phyloP scores from a whole-genome alignment of 2,329 filamentous ascomycete species.

The Emmonsiellopsis sp. region DNA sequence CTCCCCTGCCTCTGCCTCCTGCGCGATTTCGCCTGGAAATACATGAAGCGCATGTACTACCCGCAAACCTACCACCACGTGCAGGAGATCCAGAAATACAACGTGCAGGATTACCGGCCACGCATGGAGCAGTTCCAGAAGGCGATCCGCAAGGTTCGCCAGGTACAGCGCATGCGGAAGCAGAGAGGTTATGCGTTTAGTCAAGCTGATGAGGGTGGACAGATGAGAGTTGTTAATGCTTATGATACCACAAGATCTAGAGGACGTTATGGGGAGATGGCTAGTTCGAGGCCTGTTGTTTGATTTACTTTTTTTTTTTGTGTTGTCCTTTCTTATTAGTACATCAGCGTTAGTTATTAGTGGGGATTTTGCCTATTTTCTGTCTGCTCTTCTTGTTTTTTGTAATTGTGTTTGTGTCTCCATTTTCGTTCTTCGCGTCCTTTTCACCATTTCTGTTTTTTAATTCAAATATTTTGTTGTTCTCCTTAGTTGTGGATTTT shows the following conservation, averaged over 20 bases:
- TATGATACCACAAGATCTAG: slow-evolving; percentile 93
- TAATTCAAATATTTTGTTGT: too few species aligned
- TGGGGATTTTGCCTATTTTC: slow-evolving; percentile 1
- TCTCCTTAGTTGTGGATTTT: too few species aligned
- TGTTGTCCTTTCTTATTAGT: slow-evolving; percentile 9
- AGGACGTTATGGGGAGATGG: slow-evolving; percentile 94
- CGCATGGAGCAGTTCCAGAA: slow-evolving; percentile 99
- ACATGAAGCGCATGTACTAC: slow-evolving; percentile 91
- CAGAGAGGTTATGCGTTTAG: slow-evolving; percentile 97
- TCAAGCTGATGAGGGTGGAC: slow-evolving; percentile 82
- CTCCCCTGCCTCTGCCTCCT: slow-evolving; percentile 73
- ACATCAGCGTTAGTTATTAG: neutral
- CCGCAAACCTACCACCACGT: slow-evolving; percentile 96
- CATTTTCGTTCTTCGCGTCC: neutral
- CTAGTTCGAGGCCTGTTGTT: slow-evolving; percentile 42
- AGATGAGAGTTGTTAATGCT: slow-evolving; percentile 88
- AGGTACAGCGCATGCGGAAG: slow-evolving; percentile 98
- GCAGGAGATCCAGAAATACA: slow-evolving; percentile 99
- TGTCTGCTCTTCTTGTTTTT: neutral
- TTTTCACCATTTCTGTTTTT: neutral
- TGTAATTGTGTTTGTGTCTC: neutral
- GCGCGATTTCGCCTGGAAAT: slow-evolving; percentile 94
- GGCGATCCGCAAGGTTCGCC: slow-evolving; percentile 93
- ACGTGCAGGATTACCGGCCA: slow-evolving; percentile 96
- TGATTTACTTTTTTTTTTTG: slow-evolving; percentile 16